These are phyloP conservation scores for Colletotrichum falcatum DNA, from an alignment of 2,329 filamentous ascomycete species.

Conservation along the genomic window DNA sequence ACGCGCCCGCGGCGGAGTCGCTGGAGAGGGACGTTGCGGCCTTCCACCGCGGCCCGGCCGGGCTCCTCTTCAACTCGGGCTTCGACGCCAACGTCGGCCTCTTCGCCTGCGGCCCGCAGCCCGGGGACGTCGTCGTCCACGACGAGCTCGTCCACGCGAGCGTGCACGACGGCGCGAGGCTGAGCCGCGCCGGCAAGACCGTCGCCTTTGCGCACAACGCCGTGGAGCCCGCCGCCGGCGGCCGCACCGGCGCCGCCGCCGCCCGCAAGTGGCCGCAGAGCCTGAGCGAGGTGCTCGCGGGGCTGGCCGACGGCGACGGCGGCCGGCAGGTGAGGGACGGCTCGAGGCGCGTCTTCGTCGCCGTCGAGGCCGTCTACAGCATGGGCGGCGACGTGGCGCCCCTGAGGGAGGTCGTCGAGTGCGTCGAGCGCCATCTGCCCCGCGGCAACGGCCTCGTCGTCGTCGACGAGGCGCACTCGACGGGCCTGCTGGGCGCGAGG, in stretches of 20 bases:
- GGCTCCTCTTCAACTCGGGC: conserved; percentile 68
- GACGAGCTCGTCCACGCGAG: conserved; percentile 84
- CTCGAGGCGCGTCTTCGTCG: conserved; percentile 71
- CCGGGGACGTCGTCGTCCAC: conserved; percentile 73
- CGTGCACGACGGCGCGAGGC: conserved; percentile 80
- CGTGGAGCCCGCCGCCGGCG: conserved; percentile 45
- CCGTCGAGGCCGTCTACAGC: conserved; percentile 79
- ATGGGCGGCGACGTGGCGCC: conserved; percentile 85
- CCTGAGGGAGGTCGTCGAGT: conserved; percentile 68
- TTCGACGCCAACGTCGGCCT: conserved; percentile 76
- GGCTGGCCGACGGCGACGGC: conserved; percentile 49
- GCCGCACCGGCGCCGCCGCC: too few relatives aligned
- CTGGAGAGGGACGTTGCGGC: conserved; percentile 61
- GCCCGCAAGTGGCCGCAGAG: conserved; percentile 17
- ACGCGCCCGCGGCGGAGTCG: conserved; percentile 56
- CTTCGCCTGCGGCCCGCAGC: conserved; percentile 70
- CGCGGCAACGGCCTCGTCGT: conserved; percentile 70
- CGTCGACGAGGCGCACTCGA: conserved; percentile 77
- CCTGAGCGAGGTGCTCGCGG: conserved; percentile 47
- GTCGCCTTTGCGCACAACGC: conserved; percentile 70
- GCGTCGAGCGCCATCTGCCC: conserved; percentile 68
- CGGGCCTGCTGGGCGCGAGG: conserved; percentile 66
- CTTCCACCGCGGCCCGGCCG: conserved; percentile 60
- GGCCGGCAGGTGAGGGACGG: conserved; percentile 52
- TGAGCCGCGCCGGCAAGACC: conserved; percentile 65